Conservation (phyloP, 345 rosid species). For the Eucalyptus victrix region DNA sequence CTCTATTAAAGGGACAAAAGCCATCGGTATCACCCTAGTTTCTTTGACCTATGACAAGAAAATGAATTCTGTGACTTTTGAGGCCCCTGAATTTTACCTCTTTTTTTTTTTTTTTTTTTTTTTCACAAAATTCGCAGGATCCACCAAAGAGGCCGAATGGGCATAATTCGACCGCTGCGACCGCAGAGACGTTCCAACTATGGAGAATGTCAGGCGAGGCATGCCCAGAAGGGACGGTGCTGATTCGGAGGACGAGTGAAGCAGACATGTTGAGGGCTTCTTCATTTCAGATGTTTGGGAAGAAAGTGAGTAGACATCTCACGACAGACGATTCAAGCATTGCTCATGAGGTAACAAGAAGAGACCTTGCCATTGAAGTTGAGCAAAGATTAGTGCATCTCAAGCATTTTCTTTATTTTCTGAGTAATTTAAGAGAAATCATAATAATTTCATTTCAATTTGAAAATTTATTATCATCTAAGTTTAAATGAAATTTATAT, state of each 20-base stretch:
- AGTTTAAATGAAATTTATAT: too few species aligned
- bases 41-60: neutral
- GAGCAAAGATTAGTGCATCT: neutral
- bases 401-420: neutral
- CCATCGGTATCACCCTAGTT: constrained; percentile 38
- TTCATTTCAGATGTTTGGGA: constrained; percentile 55
- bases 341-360: constrained; percentile 66
- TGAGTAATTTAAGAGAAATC: neutral
- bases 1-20: constrained; percentile 49
- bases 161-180: constrained; percentile 11
- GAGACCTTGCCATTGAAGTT: neutral
- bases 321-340: constrained; percentile 67
- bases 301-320: constrained; percentile 40
- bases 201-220: constrained; percentile 75
- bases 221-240: constrained; percentile 90
- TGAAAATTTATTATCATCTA: neutral
- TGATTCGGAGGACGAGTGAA: constrained; percentile 78
- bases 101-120: neutral
- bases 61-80: neutral
- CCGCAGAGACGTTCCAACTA: constrained; percentile 36
- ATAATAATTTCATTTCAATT: neutral
- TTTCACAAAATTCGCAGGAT: constrained; percentile 26
- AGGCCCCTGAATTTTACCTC: too few species aligned
- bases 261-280: constrained; percentile 73
- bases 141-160: constrained; percentile 66